These are phyloP conservation scores for Hyphopichia wangnamkhiaoensis DNA, from an alignment of 1,139 yeast genomes.

Conservation along the genomic window DNA sequence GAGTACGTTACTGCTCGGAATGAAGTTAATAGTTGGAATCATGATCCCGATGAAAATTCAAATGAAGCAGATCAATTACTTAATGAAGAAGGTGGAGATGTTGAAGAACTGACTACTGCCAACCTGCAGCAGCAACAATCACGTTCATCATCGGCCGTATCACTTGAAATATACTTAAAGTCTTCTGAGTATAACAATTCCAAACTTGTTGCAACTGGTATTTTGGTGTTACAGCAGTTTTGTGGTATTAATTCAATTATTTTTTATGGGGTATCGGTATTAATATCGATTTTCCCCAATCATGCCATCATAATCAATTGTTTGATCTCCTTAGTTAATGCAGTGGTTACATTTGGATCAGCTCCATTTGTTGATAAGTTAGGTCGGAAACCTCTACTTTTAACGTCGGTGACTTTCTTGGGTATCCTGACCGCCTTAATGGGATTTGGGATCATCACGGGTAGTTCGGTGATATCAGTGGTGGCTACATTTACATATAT, in stretches of 20 bases:
- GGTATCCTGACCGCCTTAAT: conserved; percentile 63
- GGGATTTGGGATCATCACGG: conserved; percentile 61
- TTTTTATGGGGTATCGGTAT: conserved; percentile 86
- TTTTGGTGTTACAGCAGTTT: conserved; percentile 86
- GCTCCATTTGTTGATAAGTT: conserved; percentile 71
- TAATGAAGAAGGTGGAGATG: neutral
- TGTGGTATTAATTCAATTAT: conserved; percentile 91
- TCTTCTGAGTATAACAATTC: conserved; percentile 57
- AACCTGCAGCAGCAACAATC: conserved; percentile 1
- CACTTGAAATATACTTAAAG: conserved; percentile 47
- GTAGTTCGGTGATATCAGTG: conserved; percentile 56
- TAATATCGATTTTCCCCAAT: conserved; percentile 67
- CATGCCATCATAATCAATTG: conserved; percentile 73
- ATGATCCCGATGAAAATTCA: neutral
- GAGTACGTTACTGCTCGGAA: conserved; percentile 34
- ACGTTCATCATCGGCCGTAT: conserved; percentile 16
- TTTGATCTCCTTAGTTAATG: conserved; percentile 70
- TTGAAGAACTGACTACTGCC: neutral
- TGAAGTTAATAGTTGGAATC: conserved; percentile 43
- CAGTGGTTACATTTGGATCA: conserved; percentile 67
- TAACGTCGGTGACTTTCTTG: conserved; percentile 70
- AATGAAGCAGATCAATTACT: conserved; percentile 6
- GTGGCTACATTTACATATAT: conserved; percentile 72
- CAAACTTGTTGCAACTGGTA: conserved; percentile 65
- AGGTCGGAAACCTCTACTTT: conserved; percentile 76